A percentile compares a stretch with the other conserved stretches of the same genome.
These are phyloP conservation scores for Diophrys sp. DNA, from an alignment of 73 alveolate genomes.

Conservation along the genomic window DNA sequence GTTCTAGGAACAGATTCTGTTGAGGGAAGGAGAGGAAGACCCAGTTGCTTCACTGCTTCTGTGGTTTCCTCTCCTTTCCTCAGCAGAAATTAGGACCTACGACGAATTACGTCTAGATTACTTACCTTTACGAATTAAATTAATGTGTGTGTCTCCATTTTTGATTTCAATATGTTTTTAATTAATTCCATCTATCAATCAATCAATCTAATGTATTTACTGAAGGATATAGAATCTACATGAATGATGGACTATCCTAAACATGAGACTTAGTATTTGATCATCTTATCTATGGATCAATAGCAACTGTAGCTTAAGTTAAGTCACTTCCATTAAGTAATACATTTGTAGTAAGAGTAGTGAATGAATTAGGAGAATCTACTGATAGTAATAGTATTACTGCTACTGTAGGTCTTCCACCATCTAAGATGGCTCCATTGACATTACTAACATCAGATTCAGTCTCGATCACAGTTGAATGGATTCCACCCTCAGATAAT, in stretches of 20 bases:
- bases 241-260: constrained; percentile 21
- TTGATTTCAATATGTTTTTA: too few species aligned
- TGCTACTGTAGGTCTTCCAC: constrained; percentile 55
- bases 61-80: too few species aligned
- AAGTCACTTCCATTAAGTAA: constrained; percentile 26
- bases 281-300: constrained; percentile 2
- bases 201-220: too few species aligned
- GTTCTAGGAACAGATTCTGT: too few species aligned
- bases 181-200: too few species aligned
- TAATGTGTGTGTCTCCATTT: too few species aligned
- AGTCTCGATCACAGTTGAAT: constrained; percentile 32
- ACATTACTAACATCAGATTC: constrained; percentile 22
- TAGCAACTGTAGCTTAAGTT: constrained; percentile 4
- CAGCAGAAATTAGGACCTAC: too few species aligned
- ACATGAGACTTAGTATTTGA: constrained; percentile 8
- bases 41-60: too few species aligned
- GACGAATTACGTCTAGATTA: too few species aligned
- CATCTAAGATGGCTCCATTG: constrained; percentile 40
- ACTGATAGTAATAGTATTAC: constrained; percentile 33
- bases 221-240: constrained; percentile 55
- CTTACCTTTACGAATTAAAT: too few species aligned
- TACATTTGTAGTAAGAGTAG: constrained; percentile 47
- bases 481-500: constrained; percentile 53
- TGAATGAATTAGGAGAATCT: constrained; percentile 65
- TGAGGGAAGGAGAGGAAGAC: too few species aligned